Percentiles rank a stretch among this genome's conserved stretches.
These are phyloP conservation scores for Ormosia semicastrata DNA, from an alignment of 306 rosid species.

Conservation along the genomic window DNA sequence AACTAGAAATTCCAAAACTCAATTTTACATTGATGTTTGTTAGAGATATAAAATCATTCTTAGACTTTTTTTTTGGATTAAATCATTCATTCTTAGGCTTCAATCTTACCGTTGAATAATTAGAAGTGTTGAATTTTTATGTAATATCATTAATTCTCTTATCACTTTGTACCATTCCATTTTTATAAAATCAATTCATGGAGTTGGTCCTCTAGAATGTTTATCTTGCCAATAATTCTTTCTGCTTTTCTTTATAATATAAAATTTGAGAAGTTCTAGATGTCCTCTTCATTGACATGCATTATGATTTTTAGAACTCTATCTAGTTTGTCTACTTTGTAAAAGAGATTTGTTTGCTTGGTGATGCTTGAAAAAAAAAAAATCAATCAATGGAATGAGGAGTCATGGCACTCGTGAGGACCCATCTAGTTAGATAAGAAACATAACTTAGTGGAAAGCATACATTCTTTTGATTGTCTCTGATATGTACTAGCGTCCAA, in stretches of 20 bases:
- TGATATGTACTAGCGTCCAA: not conserved
- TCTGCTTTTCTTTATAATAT: not conserved
- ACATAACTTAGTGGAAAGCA: constrained; percentile 46
- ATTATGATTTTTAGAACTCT: not conserved
- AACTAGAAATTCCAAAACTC: not conserved
- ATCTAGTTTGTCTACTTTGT: constrained; percentile 21
- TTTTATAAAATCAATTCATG: too few species aligned
- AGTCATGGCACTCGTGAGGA: not conserved
- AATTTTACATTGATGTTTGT: not conserved
- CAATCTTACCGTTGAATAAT: not conserved
- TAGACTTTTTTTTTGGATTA: not conserved
- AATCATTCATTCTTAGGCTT: too few species aligned
- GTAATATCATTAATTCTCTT: not conserved
- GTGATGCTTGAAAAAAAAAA: not conserved
- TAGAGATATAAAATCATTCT: not conserved
- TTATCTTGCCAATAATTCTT: too few species aligned
- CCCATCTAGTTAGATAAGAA: constrained; percentile 10
- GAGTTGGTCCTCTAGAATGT: too few species aligned
- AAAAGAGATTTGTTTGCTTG: not conserved
- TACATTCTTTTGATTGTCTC: constrained; percentile 24
- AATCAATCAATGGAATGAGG: constrained; percentile 10
- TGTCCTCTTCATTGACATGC: not conserved
- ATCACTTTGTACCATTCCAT: not conserved
- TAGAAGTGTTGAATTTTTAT: not conserved
- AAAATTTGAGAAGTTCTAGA: too few species aligned